Evolutionary conservation across 352 stramenopile species (phyloP), one percentile per base, ranked within the genome.

Genomic region (Phytophthora pinifolia): DNA sequence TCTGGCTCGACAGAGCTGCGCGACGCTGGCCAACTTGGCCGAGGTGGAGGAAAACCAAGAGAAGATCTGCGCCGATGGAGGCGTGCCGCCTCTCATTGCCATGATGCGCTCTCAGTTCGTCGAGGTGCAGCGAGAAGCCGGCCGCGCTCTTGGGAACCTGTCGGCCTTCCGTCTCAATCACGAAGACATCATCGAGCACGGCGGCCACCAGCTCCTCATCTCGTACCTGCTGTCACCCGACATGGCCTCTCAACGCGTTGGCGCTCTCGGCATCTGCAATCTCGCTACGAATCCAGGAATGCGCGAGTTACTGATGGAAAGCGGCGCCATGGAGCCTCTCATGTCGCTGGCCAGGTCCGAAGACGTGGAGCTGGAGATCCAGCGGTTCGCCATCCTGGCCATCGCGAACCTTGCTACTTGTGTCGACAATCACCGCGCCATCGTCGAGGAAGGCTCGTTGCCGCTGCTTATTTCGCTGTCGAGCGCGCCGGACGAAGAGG

Each of bases 41-140:
- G 96, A 98, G 65, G 86, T 98, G 18, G 77, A 91, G 37, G 90
- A 97, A 44, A 98, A 98, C 70, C 96, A 98, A 67, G 81, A 94
- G 37, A 96, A 97, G 35, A 96, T 99, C 47, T 96, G 89, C 20
- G 54, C 81, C 3, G 93, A 98, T 62, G 92, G 89, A 15, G 96
- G 88, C 25, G 83, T 98, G 3, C 81, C 85, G 37, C 92, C 94
- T 18, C 81, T 97, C 22, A 97, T 98, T 47, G 57, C 74, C 20
- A 96, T 96, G 65, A 98, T 99, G 95, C 82, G 96, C 14, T 98
- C 91, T 10, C 90, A 96, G 51, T 98, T 97, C 62, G 90, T 98
- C 27, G 92, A 98, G 57, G 91, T 98, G 17, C 90, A 97, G 56
- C 79, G 92, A 33, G 87, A 96, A 67, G 83, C 87, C 30, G 94